Conservation (phyloP, 208 protist genomes). For the Leishmania martiniquensis region DNA sequence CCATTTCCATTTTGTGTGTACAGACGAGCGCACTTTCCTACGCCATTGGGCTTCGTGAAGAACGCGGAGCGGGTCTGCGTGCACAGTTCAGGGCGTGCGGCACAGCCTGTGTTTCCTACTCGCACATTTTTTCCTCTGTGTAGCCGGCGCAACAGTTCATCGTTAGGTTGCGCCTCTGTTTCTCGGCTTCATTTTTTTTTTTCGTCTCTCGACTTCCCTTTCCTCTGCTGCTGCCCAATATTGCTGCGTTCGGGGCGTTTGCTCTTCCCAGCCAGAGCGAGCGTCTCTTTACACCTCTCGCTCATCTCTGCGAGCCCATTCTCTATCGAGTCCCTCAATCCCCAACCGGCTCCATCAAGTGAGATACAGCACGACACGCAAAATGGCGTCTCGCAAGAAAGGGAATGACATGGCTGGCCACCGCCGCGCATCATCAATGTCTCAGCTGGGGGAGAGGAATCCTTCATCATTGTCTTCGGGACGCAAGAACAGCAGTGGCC, state of each 20-base stretch:
- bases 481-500: neutral
- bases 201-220: neutral
- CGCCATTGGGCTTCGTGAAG: neutral
- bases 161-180: neutral
- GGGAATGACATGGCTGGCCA: conserved; percentile 21
- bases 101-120: neutral
- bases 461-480: neutral
- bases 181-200: neutral
- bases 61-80: neutral
- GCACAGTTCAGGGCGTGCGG: neutral
- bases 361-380: neutral
- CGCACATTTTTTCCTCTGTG: neutral
- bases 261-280: neutral
- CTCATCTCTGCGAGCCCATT: neutral
- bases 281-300: neutral
- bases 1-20: neutral
- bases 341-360: too few relatives aligned
- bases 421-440: conserved; percentile 18
- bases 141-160: neutral
- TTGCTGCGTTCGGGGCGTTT: neutral
- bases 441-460: conserved; percentile 11
- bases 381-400: conserved; percentile 19
- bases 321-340: neutral
- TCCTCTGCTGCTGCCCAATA: neutral
- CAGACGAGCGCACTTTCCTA: neutral